Evolutionary conservation across 1,139 yeast species (phyloP).

Genomic region (Debaryomyces coudertii): DNA sequence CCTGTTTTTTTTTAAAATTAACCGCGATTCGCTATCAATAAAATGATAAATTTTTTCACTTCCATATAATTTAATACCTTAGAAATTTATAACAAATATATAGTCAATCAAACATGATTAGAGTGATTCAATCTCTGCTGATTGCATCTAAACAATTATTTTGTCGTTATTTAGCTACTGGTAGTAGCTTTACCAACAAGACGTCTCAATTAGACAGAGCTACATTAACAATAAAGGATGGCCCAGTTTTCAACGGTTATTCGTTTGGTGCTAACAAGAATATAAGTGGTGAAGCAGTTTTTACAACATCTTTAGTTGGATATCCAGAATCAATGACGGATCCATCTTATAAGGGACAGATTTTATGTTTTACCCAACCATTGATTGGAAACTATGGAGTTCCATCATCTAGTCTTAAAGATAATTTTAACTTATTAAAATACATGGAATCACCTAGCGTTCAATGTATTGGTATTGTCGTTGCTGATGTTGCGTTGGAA

Average conservation of each 20-base stretch:
- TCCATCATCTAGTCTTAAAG: slow-evolving; percentile 80
- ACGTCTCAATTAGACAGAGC: slow-evolving; percentile 70
- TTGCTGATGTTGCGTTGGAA: slow-evolving; percentile 91
- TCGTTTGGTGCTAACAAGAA: slow-evolving; percentile 94
- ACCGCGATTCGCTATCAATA: slow-evolving; percentile 45
- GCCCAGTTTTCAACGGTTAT: slow-evolving; percentile 89
- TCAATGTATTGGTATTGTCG: slow-evolving; percentile 95
- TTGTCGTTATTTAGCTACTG: slow-evolving; percentile 43
- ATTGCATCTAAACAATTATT: slow-evolving; percentile 5
- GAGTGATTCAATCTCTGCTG: slow-evolving; percentile 7
- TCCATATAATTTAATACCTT: slow-evolving; percentile 5
- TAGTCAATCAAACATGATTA: slow-evolving; percentile 11
- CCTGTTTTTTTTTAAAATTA: slow-evolving; percentile 19
- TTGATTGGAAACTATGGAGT: slow-evolving; percentile 98
- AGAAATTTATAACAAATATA: slow-evolving; percentile 6
- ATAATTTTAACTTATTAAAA: slow-evolving; percentile 80
- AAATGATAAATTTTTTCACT: slow-evolving; percentile 14
- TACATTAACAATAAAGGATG: slow-evolving; percentile 86
- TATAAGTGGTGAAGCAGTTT: slow-evolving; percentile 95
- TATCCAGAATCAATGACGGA: slow-evolving; percentile 99
- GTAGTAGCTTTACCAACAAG: slow-evolving; percentile 38
- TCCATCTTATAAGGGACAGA: slow-evolving; percentile 95
- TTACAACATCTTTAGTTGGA: slow-evolving; percentile 95
- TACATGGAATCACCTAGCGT: slow-evolving; percentile 89
- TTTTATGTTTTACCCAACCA: slow-evolving; percentile 95